These are phyloP conservation scores for Ophiocordyceps sinensis DNA, from an alignment of 2,329 filamentous ascomycete species.

Conservation along the genomic window DNA sequence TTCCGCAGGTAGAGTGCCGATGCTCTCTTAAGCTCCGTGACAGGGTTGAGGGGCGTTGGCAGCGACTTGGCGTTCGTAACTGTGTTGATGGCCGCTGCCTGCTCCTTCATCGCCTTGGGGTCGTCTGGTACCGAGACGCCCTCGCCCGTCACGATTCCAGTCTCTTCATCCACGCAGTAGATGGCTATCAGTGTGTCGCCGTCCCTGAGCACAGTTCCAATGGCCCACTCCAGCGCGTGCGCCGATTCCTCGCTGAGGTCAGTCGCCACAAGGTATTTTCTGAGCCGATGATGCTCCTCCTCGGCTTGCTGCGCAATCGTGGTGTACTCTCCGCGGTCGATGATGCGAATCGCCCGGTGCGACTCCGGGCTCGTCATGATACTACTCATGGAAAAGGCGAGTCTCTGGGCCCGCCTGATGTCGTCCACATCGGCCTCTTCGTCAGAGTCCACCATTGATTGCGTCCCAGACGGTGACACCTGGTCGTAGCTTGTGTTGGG, in stretches of 20 bases:
- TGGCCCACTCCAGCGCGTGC: constrained; percentile 93
- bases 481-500: constrained; percentile 76
- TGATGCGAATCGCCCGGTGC: constrained; percentile 74
- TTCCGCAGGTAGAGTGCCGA: constrained; percentile 13
- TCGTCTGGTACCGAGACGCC: constrained; percentile 54
- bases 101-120: constrained; percentile 59
- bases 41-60: constrained; percentile 16
- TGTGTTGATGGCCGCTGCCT: constrained; percentile 55
- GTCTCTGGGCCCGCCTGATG: constrained; percentile 74
- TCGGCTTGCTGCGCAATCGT: constrained; percentile 65
- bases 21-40: constrained; percentile 17
- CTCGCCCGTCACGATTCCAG: constrained; percentile 34
- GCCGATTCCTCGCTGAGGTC: constrained; percentile 89
- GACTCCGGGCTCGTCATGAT: constrained; percentile 62
- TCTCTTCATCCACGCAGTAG: constrained; percentile 86
- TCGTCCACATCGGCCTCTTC: constrained; percentile 74
- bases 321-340: constrained; percentile 75
- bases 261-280: constrained; percentile 91
- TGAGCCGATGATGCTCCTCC: constrained; percentile 60
- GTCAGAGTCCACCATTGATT: constrained; percentile 61
- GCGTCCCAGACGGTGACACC: constrained; percentile 37
- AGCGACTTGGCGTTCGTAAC: constrained; percentile 31
- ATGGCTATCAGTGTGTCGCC: constrained; percentile 89
- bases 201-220: constrained; percentile 85
- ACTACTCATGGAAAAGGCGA: constrained; percentile 67